Percentiles rank a stretch among this genome's conserved stretches.
Conservation (phyloP, 2,329 filamentous ascomycete species). For the Gremmenia infestans region DNA sequence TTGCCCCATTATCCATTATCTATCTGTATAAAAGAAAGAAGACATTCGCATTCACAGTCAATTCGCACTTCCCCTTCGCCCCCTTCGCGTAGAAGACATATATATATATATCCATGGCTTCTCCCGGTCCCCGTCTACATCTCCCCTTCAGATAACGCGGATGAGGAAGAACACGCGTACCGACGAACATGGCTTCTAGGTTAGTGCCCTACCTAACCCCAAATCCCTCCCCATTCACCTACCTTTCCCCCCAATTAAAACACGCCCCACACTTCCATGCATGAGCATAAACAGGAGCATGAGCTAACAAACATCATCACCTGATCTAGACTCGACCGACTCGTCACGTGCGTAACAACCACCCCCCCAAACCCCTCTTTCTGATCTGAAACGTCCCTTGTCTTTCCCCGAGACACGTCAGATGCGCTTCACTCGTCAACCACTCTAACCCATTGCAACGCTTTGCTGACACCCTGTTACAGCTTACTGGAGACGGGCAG, state of each 20-base stretch:
- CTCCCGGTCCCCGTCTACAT: not conserved
- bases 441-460: not conserved
- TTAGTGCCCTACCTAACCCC: slow-evolving; percentile 15
- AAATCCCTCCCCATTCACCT: not conserved
- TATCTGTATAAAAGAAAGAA: not conserved
- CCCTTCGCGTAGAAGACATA: too few species aligned
- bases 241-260: not conserved
- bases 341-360: slow-evolving; percentile 81
- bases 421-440: not conserved
- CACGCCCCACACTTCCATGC: not conserved
- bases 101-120: slow-evolving; percentile 5
- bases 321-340: slow-evolving; percentile 65
- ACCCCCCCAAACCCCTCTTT: not conserved
- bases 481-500: slow-evolving; percentile 96
- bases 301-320: slow-evolving; percentile 23
- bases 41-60: not conserved
- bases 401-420: not conserved
- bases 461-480: slow-evolving; percentile 20
- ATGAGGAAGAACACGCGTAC: slow-evolving; percentile 12
- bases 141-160: slow-evolving; percentile 22
- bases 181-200: slow-evolving; percentile 32
- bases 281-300: not conserved
- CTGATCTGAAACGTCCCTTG: not conserved
- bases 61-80: not conserved
- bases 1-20: not conserved